phyloP scores from a whole-genome alignment of 352 stramenopile genomes.

The Pythium sukuiense region DNA sequence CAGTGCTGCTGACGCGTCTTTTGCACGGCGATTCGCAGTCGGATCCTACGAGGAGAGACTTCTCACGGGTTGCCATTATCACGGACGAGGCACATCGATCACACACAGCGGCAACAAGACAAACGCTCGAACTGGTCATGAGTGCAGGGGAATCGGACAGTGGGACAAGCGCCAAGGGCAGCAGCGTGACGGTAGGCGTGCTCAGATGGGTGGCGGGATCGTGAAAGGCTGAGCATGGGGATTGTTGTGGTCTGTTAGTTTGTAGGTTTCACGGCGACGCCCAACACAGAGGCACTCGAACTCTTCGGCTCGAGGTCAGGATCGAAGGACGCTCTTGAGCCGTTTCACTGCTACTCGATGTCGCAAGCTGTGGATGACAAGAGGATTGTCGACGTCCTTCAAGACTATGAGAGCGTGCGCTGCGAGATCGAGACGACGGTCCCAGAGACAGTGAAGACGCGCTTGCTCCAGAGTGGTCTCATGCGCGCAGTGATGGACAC shows the following conservation, averaged over 20 bases:
- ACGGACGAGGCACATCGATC: slow-evolving; percentile 85
- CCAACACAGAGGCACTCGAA: slow-evolving; percentile 59
- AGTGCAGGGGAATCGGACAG: slow-evolving; percentile 36
- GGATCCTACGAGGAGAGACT: slow-evolving; percentile 17
- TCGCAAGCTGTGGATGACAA: slow-evolving; percentile 47
- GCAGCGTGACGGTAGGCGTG: slow-evolving; percentile 1
- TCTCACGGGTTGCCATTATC: slow-evolving; percentile 74
- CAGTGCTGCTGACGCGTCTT: slow-evolving; percentile 64
- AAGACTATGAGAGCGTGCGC: slow-evolving; percentile 58
- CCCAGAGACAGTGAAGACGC: slow-evolving; percentile 36
- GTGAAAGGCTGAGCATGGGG: not conserved
- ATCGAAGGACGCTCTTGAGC: slow-evolving; percentile 20
- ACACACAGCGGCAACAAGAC: slow-evolving; percentile 61
- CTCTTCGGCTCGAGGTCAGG: slow-evolving; percentile 53
- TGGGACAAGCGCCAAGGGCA: not conserved
- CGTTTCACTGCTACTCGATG: slow-evolving; percentile 82
- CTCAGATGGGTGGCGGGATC: not conserved
- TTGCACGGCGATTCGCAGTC: slow-evolving; percentile 42
- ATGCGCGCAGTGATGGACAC: slow-evolving; percentile 57
- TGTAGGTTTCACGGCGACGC: slow-evolving; percentile 79
- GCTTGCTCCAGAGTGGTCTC: slow-evolving; percentile 29
- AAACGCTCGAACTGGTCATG: slow-evolving; percentile 69
- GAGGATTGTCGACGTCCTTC: slow-evolving; percentile 65
- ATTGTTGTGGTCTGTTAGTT: slow-evolving; percentile 39
- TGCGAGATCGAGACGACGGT: slow-evolving; percentile 62